Evolutionary conservation across 352 stramenopile species (phyloP).

Genomic region (Phytophthora capsici): DNA sequence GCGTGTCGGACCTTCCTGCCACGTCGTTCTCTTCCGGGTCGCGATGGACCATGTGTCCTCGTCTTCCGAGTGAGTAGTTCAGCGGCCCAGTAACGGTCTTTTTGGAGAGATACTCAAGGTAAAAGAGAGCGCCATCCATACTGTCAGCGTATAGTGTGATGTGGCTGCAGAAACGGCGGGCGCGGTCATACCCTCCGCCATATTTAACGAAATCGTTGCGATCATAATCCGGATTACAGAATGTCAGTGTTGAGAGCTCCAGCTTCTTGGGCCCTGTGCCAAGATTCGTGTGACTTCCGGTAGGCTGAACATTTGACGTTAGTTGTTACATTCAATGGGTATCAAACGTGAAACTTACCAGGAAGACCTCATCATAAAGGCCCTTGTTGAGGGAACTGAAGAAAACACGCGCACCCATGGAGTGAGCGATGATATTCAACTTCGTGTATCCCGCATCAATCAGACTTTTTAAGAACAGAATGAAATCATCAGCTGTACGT

Average conservation of each 20-base stretch:
- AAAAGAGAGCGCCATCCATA: constrained; percentile 77
- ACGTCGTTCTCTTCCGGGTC: constrained; percentile 37
- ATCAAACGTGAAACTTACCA: constrained; percentile 27
- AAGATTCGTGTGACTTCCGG: constrained; percentile 20
- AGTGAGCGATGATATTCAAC: constrained; percentile 72
- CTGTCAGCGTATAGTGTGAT: constrained; percentile 84
- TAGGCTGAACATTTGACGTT: constrained; percentile 18
- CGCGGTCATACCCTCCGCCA: constrained; percentile 57
- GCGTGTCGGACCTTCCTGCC: constrained; percentile 34
- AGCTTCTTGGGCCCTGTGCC: constrained; percentile 19
- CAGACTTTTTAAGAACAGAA: constrained; percentile 60
- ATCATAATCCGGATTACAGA: constrained; percentile 85
- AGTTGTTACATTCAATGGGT: neutral
- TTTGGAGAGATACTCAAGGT: constrained; percentile 66
- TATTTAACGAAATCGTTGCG: constrained; percentile 66
- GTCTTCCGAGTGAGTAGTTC: constrained; percentile 62
- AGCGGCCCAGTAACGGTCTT: constrained; percentile 45
- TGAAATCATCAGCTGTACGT: constrained; percentile 48
- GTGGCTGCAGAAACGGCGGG: constrained; percentile 60
- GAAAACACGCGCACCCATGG: constrained; percentile 69
- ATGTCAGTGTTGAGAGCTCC: constrained; percentile 64
- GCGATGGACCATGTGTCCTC: constrained; percentile 61
- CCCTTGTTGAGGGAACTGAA: constrained; percentile 57
- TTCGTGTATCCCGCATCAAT: constrained; percentile 68
- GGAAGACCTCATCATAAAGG: constrained; percentile 51